phyloP scores from a whole-genome alignment of 2,329 filamentous ascomycete species.

The Ceratocystis huliohia region DNA sequence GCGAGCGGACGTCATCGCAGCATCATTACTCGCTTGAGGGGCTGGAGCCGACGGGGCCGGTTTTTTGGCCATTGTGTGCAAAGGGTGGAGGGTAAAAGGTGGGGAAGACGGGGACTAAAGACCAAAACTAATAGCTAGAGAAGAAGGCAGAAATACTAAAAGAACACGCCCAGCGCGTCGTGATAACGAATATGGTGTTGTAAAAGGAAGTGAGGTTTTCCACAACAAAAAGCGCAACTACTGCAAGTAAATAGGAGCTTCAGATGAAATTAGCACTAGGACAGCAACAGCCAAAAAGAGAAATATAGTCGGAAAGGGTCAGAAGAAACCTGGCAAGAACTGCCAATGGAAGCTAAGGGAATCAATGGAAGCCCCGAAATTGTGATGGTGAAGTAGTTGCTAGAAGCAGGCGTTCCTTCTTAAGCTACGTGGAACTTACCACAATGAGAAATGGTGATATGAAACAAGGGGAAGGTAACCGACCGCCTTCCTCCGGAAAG shows the following conservation, averaged over 20 bases:
- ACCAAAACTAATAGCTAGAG: background rate
- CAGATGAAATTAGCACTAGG: background rate
- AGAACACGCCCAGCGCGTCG: constrained; percentile 7
- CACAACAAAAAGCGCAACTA: background rate
- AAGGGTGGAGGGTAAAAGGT: background rate
- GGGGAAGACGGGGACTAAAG: background rate
- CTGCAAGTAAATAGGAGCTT: background rate
- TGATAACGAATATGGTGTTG: background rate
- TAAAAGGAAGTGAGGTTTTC: background rate
- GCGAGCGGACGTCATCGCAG: constrained; percentile 36
- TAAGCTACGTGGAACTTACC: constrained; percentile 13
- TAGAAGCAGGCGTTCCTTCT: background rate
- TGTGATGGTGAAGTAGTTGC: background rate
- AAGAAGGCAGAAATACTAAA: background rate
- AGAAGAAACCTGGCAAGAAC: background rate
- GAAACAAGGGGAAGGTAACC: constrained; percentile 10
- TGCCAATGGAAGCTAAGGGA: background rate
- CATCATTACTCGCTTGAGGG: constrained; percentile 21
- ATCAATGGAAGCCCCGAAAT: background rate
- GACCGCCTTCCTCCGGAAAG: constrained; percentile 17
- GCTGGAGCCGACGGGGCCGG: constrained; percentile 6
- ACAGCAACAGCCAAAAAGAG: background rate
- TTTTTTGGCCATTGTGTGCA: constrained; percentile 17
- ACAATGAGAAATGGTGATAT: background rate
- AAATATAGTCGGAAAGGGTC: background rate